These are phyloP conservation scores for Scutellospora calospora DNA, from an alignment of 371 early-diverging fungal species.

Conservation along the genomic window DNA sequence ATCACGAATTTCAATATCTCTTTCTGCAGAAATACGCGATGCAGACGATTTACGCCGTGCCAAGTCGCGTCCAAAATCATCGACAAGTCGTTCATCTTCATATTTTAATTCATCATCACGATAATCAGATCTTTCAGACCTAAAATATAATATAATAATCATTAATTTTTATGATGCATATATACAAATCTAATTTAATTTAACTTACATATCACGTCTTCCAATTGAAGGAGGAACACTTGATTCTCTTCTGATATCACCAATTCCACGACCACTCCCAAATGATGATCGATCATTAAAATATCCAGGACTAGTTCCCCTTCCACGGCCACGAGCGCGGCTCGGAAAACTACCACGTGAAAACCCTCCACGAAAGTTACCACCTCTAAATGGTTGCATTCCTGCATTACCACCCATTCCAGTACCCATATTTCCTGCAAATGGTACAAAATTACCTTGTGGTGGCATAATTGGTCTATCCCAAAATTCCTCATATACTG, in stretches of 20 bases:
- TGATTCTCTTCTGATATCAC: conserved; percentile 31
- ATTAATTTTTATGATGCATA: neutral
- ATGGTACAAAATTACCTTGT: conserved; percentile 23
- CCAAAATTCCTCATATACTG: conserved; percentile 38
- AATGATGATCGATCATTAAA: neutral
- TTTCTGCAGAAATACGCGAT: conserved; percentile 11
- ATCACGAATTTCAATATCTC: conserved; percentile 4
- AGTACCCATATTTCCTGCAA: conserved; percentile 32
- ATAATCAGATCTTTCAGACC: neutral
- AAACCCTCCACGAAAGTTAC: neutral
- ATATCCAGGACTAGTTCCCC: neutral
- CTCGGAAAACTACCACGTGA: conserved; percentile 25
- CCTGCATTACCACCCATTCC: conserved; percentile 11
- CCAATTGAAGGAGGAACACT: conserved; percentile 17
- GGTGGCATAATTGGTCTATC: conserved; percentile 31
- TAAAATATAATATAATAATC: neutral
- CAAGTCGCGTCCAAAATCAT: conserved; percentile 39
- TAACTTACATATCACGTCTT: conserved; percentile 29
- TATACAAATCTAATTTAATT: neutral
- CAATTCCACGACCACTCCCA: conserved; percentile 4
- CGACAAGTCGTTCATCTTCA: conserved; percentile 28
- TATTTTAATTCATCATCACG: conserved; percentile 33
- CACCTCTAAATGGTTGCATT: conserved; percentile 20
- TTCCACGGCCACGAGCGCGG: conserved; percentile 31
- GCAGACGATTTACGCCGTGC: conserved; percentile 31